These are phyloP conservation scores for Aspergillus luchuensis DNA, from an alignment of 2,329 filamentous ascomycete genomes.

Conservation along the genomic window DNA sequence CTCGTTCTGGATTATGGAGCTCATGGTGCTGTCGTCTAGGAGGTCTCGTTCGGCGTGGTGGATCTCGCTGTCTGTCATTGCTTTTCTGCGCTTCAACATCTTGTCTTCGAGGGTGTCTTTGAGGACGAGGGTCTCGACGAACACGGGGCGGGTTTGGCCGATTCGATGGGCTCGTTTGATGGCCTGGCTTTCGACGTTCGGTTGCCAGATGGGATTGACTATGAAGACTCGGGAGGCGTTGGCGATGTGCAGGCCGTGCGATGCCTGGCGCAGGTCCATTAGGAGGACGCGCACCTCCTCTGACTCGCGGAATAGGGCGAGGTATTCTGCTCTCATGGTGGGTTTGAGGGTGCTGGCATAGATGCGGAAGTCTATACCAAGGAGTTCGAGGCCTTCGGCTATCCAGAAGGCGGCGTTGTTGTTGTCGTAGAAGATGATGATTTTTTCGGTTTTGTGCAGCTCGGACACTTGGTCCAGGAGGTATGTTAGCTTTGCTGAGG, in stretches of 20 bases:
- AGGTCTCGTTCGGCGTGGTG: conserved; percentile 59
- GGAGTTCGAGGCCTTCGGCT: conserved; percentile 75
- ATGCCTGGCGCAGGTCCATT: conserved; percentile 89
- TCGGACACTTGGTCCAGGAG: conserved; percentile 71
- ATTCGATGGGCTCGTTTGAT: conserved; percentile 89
- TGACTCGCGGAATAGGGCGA: conserved; percentile 74
- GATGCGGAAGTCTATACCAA: conserved; percentile 64
- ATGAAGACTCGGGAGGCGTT: conserved; percentile 86
- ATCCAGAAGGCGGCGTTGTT: conserved; percentile 86
- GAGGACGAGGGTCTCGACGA: conserved; percentile 83
- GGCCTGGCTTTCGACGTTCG: conserved; percentile 82
- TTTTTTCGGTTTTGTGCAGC: conserved; percentile 74
- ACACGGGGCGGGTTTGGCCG: conserved; percentile 75
- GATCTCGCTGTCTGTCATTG: conserved; percentile 68
- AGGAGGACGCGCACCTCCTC: conserved; percentile 73
- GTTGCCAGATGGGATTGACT: conserved; percentile 82
- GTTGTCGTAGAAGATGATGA: conserved; percentile 88
- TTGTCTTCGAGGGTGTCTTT: conserved; percentile 80
- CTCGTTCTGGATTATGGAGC: conserved; percentile 60
- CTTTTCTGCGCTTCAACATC: conserved; percentile 71
- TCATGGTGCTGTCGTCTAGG: conserved; percentile 61
- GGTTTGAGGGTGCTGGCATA: conserved; percentile 59
- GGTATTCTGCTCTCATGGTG: conserved; percentile 69
- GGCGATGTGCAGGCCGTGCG: conserved; percentile 82
- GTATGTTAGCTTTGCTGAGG: conserved; percentile 85